phyloP scores from a whole-genome alignment of 116 monocot genomes.

The Dioscorea cayenensis region DNA sequence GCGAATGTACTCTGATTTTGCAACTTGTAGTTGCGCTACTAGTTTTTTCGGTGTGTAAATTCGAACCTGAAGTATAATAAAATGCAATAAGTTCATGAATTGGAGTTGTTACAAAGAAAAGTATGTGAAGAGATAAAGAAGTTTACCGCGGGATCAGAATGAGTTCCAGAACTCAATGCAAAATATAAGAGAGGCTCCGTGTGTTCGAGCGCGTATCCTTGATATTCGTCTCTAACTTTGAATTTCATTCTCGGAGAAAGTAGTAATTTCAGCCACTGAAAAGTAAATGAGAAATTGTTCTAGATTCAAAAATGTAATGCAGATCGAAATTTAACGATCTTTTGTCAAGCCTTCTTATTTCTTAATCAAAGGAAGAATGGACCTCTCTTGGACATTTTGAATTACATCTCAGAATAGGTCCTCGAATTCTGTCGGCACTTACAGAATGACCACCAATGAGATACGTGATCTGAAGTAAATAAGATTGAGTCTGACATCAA shows the following conservation, averaged over 20 bases:
- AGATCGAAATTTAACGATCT: too few species aligned
- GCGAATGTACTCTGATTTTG: conserved; percentile 81
- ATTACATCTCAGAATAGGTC: conserved; percentile 48
- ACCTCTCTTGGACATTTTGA: conserved; percentile 52
- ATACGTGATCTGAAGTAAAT: conserved; percentile 41
- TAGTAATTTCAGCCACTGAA: conserved; percentile 58
- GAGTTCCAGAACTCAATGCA: conserved; percentile 77
- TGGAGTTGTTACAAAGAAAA: not conserved
- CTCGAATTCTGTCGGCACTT: conserved; percentile 45
- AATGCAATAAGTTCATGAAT: not conserved
- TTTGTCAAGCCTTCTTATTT: too few species aligned
- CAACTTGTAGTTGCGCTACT: conserved; percentile 56
- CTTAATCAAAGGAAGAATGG: not conserved
- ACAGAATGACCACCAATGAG: conserved; percentile 42
- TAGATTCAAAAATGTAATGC: too few species aligned
- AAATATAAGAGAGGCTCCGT: conserved; percentile 76
- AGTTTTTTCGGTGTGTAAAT: conserved; percentile 63
- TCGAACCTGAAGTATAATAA: conserved; percentile 49
- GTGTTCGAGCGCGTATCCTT: conserved; percentile 49
- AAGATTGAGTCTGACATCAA: conserved; percentile 4
- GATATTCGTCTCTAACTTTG: conserved; percentile 35
- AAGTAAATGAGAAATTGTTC: not conserved
- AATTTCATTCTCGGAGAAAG: conserved; percentile 49
- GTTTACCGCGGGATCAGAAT: conserved; percentile 92
- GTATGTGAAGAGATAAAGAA: not conserved